Conservation (phyloP, 2,329 filamentous ascomycete species). For the Ceratocystis albifundus region DNA sequence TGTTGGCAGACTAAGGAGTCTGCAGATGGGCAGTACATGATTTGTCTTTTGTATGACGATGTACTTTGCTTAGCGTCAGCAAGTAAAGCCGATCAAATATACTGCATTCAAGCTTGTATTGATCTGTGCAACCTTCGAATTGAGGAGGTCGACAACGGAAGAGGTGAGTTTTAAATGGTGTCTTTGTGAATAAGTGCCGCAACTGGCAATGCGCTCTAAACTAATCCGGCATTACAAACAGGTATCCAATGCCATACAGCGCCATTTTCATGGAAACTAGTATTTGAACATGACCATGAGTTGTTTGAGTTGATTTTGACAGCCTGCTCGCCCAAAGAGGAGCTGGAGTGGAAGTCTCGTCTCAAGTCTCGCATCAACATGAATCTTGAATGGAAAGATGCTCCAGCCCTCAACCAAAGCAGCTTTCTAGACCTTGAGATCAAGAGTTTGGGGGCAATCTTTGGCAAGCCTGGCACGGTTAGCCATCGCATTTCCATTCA, state of each 20-base stretch:
- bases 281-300: slow-evolving; percentile 66
- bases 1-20: slow-evolving; percentile 63
- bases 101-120: slow-evolving; percentile 65
- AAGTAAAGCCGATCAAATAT: slow-evolving; percentile 52
- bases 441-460: slow-evolving; percentile 61
- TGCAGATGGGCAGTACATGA: slow-evolving; percentile 68
- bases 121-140: slow-evolving; percentile 53
- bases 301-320: slow-evolving; percentile 78
- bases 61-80: slow-evolving; percentile 65
- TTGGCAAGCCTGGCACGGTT: slow-evolving; percentile 56
- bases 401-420: slow-evolving; percentile 37
- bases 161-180: slow-evolving; percentile 41
- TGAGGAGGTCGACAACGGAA: slow-evolving; percentile 63
- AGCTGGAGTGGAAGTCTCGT: slow-evolving; percentile 65
- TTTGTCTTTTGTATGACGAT: slow-evolving; percentile 71
- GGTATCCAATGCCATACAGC: slow-evolving; percentile 79
- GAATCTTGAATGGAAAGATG: slow-evolving; percentile 12
- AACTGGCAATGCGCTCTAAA: neutral
- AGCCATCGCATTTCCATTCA: slow-evolving; percentile 66
- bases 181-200: slow-evolving; percentile 8
- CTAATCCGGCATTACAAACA: slow-evolving; percentile 32
- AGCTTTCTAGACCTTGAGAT: slow-evolving; percentile 59
- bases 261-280: slow-evolving; percentile 81
- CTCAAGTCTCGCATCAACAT: slow-evolving; percentile 36
- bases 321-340: slow-evolving; percentile 71